Percentiles rank a stretch among this genome's conserved stretches.
These are phyloP conservation scores for Ramichloridium luteum DNA, from an alignment of 2,329 filamentous ascomycete genomes.

Conservation along the genomic window DNA sequence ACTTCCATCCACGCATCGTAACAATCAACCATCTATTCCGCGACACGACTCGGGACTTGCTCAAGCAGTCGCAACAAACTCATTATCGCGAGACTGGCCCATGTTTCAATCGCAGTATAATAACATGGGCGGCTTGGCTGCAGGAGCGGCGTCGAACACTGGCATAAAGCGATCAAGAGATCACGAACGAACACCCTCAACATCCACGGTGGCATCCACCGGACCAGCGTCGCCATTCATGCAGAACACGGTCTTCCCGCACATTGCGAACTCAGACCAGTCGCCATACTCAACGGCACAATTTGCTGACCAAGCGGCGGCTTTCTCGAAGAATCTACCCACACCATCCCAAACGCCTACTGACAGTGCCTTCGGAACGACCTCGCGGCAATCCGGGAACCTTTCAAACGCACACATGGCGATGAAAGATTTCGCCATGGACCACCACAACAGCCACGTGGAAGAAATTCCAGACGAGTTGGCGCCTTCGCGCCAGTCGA, in stretches of 20 bases:
- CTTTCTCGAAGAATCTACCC: conserved; percentile 42
- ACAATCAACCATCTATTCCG: too few species aligned
- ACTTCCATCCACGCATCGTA: too few species aligned
- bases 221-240: conserved; percentile 34
- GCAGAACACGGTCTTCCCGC: conserved; percentile 24
- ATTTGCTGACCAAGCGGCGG: conserved; percentile 27
- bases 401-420: conserved; percentile 42
- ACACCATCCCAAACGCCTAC: conserved; percentile 44
- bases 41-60: too few species aligned
- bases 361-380: conserved; percentile 36
- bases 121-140: too few species aligned
- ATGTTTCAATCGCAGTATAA: too few species aligned
- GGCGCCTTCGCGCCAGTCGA: conserved; percentile 44
- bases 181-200: conserved; percentile 23
- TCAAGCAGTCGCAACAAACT: too few species aligned
- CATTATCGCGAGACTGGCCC: too few species aligned
- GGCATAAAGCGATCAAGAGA: conserved; percentile 16
- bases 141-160: too few species aligned
- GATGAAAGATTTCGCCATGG: conserved; percentile 48
- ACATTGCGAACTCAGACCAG: conserved; percentile 35
- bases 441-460: conserved; percentile 35
- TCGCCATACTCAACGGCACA: conserved; percentile 29
- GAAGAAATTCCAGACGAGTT: conserved; percentile 41
- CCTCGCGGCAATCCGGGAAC: conserved; percentile 19
- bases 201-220: conserved; percentile 31